These are phyloP conservation scores for Carex littledalei DNA, from an alignment of 176 grass and related monocot species.

Conservation along the genomic window DNA sequence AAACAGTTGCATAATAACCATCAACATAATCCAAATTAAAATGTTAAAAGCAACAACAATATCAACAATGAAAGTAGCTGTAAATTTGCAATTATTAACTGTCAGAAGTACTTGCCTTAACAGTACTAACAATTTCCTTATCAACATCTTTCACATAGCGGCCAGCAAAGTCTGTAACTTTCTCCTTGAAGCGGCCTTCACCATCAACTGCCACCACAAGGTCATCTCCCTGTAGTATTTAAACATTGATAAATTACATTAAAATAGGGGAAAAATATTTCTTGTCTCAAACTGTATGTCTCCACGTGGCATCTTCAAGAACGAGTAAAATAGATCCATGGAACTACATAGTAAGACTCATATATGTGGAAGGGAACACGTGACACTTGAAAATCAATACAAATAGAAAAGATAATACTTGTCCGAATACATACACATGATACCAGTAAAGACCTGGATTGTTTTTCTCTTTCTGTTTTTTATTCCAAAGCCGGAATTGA, in stretches of 20 bases:
- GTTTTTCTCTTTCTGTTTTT: background rate
- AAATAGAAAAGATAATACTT: background rate
- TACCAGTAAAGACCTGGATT: background rate
- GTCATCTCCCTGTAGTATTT: conserved; percentile 41
- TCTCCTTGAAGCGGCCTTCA: conserved; percentile 78
- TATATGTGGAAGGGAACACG: background rate
- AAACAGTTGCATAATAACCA: background rate
- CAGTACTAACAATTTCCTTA: conserved; percentile 77
- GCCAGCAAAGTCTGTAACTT: conserved; percentile 65
- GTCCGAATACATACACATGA: background rate
- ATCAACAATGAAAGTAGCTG: background rate
- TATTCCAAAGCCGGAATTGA: background rate
- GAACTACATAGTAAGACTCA: background rate
- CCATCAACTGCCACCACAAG: conserved; percentile 95
- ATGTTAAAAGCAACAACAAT: background rate
- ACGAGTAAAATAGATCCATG: background rate
- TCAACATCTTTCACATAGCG: conserved; percentile 83
- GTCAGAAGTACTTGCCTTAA: conserved; percentile 57
- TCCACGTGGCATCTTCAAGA: background rate
- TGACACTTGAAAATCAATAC: conserved; percentile 2
- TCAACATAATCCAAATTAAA: background rate
- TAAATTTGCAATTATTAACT: conserved; percentile 5
- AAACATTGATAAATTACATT: background rate
- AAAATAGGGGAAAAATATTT: background rate
- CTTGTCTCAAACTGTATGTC: background rate